Percentiles rank a stretch among this genome's conserved stretches.
Evolutionary conservation across 176 grass and related monocot species (phyloP).

Genomic region (Secale cereale): DNA sequence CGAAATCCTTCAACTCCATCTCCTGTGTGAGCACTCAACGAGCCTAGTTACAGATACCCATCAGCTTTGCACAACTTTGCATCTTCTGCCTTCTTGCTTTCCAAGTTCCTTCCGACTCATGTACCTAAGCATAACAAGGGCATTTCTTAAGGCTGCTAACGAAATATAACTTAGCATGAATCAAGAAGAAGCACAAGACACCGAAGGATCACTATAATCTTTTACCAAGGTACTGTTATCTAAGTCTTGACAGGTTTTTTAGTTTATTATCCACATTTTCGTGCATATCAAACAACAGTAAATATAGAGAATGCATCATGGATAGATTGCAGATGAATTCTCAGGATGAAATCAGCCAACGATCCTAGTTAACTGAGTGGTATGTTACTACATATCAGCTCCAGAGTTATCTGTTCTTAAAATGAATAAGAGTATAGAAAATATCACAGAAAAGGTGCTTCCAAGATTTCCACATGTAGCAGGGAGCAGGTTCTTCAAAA

Average conservation of each 20-base stretch:
- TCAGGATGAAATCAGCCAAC: background rate
- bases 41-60: constrained; percentile 33
- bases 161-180: background rate
- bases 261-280: background rate
- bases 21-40: constrained; percentile 24
- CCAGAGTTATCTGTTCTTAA: background rate
- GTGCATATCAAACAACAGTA: background rate
- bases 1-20: constrained; percentile 26
- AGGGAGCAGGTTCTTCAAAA: background rate
- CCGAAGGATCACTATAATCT: background rate
- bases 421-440: background rate
- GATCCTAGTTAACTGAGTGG: background rate
- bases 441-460: background rate
- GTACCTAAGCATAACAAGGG: background rate
- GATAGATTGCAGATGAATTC: background rate
- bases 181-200: background rate
- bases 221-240: background rate
- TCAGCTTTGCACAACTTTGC: constrained; percentile 23
- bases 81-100: constrained; percentile 31
- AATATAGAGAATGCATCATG: background rate
- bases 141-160: background rate
- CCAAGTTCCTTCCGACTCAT: constrained; percentile 18
- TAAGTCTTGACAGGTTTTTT: background rate
- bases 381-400: background rate
- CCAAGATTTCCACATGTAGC: background rate